A percentile compares a stretch with the other conserved stretches of the same genome.
These are phyloP conservation scores for Primulina huaijiensis DNA, from an alignment of 257 asterid species.

Conservation along the genomic window DNA sequence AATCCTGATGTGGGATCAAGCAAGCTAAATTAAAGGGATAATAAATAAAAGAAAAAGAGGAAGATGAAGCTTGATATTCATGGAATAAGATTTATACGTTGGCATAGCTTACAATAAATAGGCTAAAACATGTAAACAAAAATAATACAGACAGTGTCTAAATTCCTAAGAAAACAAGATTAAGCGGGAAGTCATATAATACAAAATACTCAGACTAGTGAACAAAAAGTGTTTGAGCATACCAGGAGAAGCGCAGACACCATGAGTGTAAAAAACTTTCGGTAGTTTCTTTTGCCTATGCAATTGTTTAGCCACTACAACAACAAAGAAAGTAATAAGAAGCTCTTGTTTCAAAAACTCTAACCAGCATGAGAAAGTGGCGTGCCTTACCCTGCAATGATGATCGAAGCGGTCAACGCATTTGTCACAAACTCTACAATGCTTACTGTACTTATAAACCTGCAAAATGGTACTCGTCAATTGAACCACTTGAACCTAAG, in stretches of 20 bases:
- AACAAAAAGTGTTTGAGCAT: constrained; percentile 31
- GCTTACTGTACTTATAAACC: constrained; percentile 80
- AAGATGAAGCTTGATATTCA: background rate
- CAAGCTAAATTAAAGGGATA: background rate
- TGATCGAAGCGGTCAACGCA: constrained; percentile 57
- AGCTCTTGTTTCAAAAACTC: background rate
- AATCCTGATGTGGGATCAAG: background rate
- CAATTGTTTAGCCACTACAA: constrained; percentile 98
- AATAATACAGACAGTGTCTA: background rate
- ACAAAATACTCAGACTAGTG: background rate
- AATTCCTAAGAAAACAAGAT: no score
- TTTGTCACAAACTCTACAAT: constrained; percentile 62
- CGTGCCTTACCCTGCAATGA: constrained; percentile 96
- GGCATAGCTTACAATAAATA: background rate
- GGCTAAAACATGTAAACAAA: background rate
- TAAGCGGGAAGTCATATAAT: background rate
- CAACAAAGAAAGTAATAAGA: constrained; percentile 23
- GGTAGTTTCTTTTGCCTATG: constrained; percentile 87
- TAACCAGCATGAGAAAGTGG: constrained; percentile 8
- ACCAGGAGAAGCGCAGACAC: constrained; percentile 96
- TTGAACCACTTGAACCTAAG: background rate
- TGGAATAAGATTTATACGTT: background rate
- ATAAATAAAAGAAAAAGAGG: background rate
- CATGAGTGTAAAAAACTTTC: constrained; percentile 90
- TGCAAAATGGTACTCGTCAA: constrained; percentile 32